Base-by-base conservation (phyloP, 2,329 filamentous ascomycete species). In the Trichophyton verrucosum region DNA sequence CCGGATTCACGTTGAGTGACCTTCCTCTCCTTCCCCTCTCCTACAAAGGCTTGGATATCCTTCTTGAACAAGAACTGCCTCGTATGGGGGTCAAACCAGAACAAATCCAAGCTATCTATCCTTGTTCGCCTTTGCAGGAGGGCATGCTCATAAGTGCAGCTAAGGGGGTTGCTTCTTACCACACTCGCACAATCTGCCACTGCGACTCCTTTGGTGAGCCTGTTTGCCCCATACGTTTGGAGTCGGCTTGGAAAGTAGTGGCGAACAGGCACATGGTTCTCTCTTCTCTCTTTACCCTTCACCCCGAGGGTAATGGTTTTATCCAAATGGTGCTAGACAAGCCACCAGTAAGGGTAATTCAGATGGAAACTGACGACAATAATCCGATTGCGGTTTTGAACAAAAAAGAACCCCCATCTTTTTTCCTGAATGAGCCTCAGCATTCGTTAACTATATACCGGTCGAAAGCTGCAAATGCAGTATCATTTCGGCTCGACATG, bases 21-120 rank as follows among this genome's bases (percentile, higher is more conserved):
- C 77, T 75, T 55, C 74, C 76, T 0, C 70, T 81, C 51, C 69
- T 80, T 5, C 72, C 73, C 1, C 66, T 78, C 58, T 73, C 70
- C 0, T 77, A 80, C 42, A 62, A 71, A 0, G 69, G 68, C 6
- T 70, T 81, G 42, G 66, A 74, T 0, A 70, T 64, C 5, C 60
- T 80, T 61, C 61, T 73, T 0, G 62, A 61, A 1, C 64, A 71
- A 3, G 75, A 68, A 49, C 63, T 79, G 0, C 70, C 73, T 3
- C 65, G 62, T 1, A 61, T 75, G 59, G 72, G 73, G 8, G 22
- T 62, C 0, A 67, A 64, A 30, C 20, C 70, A 3, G 68, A 70
- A 33, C 61, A 75, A 1, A 65, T 78, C 2, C 76, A 79, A 61
- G 75, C 78, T 60, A 72, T 72, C 2, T 61, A 61, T 53, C 60